Evolutionary conservation across 129 eudicot genomes (phyloP).

Genomic region (Kitagawia praeruptora): DNA sequence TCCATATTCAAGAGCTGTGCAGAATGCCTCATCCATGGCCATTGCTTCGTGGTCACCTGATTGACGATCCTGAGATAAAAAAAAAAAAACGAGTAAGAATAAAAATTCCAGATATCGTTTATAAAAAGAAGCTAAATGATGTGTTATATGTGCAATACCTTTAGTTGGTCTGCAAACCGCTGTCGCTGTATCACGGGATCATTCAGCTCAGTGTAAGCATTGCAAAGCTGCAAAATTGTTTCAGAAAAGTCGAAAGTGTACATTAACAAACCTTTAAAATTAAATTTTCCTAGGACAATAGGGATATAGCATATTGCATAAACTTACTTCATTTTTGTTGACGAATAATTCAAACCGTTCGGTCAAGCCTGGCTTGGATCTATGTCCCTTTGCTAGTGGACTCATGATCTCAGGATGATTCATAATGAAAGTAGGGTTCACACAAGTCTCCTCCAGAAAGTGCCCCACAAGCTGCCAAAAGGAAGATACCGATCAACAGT

Average conservation of each 20-base stretch:
- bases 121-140: neutral
- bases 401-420: constrained; percentile 98
- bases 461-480: constrained; percentile 73
- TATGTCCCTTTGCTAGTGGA: constrained; percentile 94
- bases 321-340: constrained; percentile 79
- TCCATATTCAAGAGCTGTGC: constrained; percentile 88
- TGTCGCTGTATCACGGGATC: constrained; percentile 98
- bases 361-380: constrained; percentile 74
- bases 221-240: constrained; percentile 51
- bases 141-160: constrained; percentile 32
- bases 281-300: neutral
- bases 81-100: neutral
- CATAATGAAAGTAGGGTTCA: constrained; percentile 70
- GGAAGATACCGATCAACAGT: neutral
- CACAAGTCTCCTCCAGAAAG: constrained; percentile 87
- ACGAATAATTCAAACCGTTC: constrained; percentile 87
- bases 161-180: constrained; percentile 88
- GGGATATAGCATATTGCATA: neutral
- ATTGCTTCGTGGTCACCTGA: constrained; percentile 99
- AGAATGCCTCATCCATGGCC: constrained; percentile 89
- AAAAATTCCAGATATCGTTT: neutral
- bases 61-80: constrained; percentile 67
- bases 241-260: neutral
- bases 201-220: constrained; percentile 91
- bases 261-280: neutral